These are phyloP conservation scores for Colletotrichum ledebouriae DNA, from an alignment of 2,329 filamentous ascomycete species.

Conservation along the genomic window DNA sequence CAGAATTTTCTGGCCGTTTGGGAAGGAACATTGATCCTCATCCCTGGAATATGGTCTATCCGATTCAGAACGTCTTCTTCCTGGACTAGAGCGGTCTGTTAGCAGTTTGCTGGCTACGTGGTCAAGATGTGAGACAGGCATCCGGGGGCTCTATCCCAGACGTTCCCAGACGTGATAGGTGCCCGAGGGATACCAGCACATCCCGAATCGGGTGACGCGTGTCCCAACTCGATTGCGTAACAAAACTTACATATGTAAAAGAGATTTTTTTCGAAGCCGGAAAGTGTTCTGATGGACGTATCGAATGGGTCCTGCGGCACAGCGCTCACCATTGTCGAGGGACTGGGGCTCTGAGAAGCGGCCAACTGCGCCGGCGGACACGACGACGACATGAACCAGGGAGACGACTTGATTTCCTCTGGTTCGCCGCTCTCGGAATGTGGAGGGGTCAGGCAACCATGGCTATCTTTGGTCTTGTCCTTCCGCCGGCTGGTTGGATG, in stretches of 20 bases:
- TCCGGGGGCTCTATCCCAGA: conserved; percentile 5
- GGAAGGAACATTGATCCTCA: conserved; percentile 8
- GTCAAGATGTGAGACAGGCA: conserved; percentile 1
- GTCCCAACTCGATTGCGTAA: not conserved
- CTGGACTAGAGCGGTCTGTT: conserved; percentile 5
- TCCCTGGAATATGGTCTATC: conserved; percentile 29
- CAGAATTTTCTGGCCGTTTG: conserved; percentile 32
- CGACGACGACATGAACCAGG: not conserved
- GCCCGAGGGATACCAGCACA: not conserved
- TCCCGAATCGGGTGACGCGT: not conserved
- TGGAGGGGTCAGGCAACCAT: conserved; percentile 5
- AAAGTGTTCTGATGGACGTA: conserved; percentile 22
- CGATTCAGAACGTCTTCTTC: conserved; percentile 5
- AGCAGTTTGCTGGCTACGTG: conserved; percentile 1
- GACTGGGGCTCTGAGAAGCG: not conserved
- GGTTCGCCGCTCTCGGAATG: not conserved
- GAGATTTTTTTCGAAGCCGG: conserved; percentile 27
- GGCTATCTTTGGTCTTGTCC: conserved; percentile 4
- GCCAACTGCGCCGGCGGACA: not conserved
- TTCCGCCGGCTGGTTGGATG: conserved; percentile 30
- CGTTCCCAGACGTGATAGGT: not conserved
- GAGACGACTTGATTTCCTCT: not conserved
- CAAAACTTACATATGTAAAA: conserved; percentile 32
- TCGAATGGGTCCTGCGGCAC: conserved; percentile 26
- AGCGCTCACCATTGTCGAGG: conserved; percentile 18